A percentile compares a stretch with the other conserved stretches of the same genome.
phyloP scores from a whole-genome alignment of 306 rosid species.

The Comarum palustre region DNA sequence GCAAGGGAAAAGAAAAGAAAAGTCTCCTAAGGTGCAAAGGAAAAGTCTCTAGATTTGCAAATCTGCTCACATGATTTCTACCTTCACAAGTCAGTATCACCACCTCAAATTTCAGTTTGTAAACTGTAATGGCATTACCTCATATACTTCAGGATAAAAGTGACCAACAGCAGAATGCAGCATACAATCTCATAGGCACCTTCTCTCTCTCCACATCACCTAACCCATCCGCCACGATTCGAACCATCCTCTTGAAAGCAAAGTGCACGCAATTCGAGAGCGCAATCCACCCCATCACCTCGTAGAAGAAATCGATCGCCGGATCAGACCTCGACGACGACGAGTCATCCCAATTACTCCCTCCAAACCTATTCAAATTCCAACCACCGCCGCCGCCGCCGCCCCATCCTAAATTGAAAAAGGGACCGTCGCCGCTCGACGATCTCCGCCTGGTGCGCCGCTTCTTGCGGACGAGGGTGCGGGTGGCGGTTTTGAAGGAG shows the following conservation, averaged over 20 bases:
- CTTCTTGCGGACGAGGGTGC: slow-evolving; percentile 56
- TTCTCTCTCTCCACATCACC: slow-evolving; percentile 63
- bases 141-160: not conserved
- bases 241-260: slow-evolving; percentile 65
- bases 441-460: slow-evolving; percentile 57
- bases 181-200: slow-evolving; percentile 55
- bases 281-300: slow-evolving; percentile 79
- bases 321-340: slow-evolving; percentile 65
- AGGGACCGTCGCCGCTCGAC: slow-evolving; percentile 38
- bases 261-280: slow-evolving; percentile 82
- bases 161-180: slow-evolving; percentile 54
- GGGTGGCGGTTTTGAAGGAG: slow-evolving; percentile 35
- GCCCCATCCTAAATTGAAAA: slow-evolving; percentile 43
- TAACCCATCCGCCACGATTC: slow-evolving; percentile 51
- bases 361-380: slow-evolving; percentile 72
- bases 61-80: too few relatives aligned
- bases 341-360: slow-evolving; percentile 59
- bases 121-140: not conserved
- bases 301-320: slow-evolving; percentile 77
- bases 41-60: not conserved
- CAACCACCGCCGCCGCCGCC: slow-evolving; percentile 63
- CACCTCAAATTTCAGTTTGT: not conserved
- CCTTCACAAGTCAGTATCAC: not conserved
- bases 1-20: too few relatives aligned
- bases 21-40: not conserved